A percentile compares a stretch with the other conserved stretches of the same genome.
These are phyloP conservation scores for Parascedosporium putredinis DNA, from an alignment of 2,329 filamentous ascomycete genomes.

Conservation along the genomic window DNA sequence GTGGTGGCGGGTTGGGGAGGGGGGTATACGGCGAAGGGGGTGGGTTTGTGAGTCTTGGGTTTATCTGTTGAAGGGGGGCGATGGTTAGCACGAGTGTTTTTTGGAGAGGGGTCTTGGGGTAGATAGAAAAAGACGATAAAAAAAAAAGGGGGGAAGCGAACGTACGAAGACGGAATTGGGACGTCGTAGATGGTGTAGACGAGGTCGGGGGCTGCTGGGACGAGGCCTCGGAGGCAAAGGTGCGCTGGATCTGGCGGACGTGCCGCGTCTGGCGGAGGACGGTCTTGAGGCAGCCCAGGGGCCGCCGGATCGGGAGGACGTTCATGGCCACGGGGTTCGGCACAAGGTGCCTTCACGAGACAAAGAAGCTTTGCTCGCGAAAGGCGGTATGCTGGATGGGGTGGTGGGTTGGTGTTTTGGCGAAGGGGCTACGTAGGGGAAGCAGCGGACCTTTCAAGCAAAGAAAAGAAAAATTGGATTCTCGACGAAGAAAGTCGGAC, in stretches of 20 bases:
- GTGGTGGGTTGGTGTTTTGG: too few relatives aligned
- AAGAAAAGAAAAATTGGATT: constrained; percentile 1
- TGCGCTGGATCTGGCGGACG: constrained; percentile 23
- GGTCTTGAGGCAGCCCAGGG: constrained; percentile 60
- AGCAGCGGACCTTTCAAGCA: too few relatives aligned
- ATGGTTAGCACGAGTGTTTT: neutral
- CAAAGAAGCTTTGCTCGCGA: neutral
- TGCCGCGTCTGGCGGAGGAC: constrained; percentile 48
- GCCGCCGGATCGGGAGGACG: constrained; percentile 51
- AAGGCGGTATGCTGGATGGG: neutral
- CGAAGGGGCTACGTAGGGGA: too few relatives aligned
- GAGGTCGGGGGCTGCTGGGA: constrained; percentile 14
- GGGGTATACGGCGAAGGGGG: constrained; percentile 15
- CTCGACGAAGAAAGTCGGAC: too few relatives aligned
- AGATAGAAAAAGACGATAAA: neutral
- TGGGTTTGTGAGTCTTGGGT: constrained; percentile 6
- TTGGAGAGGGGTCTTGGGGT: neutral
- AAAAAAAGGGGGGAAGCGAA: neutral
- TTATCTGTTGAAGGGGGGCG: constrained; percentile 1
- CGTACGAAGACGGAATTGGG: constrained; percentile 23
- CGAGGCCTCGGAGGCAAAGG: constrained; percentile 22
- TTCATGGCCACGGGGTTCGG: constrained; percentile 37
- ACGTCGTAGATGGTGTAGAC: constrained; percentile 20
- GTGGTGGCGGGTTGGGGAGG: constrained; percentile 8
- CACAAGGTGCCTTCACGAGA: neutral